Conservation (phyloP, 768 basidiomycete genomes). For the Lactifluus rugatus region DNA sequence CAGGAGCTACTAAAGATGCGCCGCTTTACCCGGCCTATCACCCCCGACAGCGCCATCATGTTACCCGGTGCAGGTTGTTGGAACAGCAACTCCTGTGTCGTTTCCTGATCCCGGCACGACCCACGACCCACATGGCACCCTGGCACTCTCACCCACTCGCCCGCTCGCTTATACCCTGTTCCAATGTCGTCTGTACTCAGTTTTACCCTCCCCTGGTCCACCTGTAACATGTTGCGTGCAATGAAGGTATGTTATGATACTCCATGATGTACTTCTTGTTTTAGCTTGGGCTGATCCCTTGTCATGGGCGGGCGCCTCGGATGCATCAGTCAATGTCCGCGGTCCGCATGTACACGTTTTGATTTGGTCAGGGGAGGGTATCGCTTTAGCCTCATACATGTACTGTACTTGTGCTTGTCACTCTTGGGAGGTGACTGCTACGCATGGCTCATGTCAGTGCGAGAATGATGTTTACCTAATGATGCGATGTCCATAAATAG, state of each 20-base stretch:
- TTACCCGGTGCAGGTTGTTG: constrained; percentile 12
- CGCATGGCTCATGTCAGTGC: background rate
- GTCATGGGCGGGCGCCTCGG: background rate
- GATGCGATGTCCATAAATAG: too few relatives aligned
- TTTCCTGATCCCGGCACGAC: constrained; percentile 2
- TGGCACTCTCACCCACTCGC: too few relatives aligned
- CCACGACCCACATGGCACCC: background rate
- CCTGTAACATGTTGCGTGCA: background rate
- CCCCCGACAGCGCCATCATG: background rate
- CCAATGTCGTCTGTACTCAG: background rate
- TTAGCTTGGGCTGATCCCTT: background rate
- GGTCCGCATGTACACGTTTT: background rate
- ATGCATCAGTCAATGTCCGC: background rate
- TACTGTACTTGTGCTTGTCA: background rate
- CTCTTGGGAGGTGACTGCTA: background rate
- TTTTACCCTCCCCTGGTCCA: background rate
- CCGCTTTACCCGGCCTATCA: background rate
- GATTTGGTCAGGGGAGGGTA: background rate
- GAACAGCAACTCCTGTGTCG: constrained; percentile 2
- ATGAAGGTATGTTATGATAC: background rate
- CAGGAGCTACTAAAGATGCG: constrained; percentile 3
- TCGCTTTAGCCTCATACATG: background rate
- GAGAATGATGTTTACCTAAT: background rate
- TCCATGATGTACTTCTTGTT: background rate
- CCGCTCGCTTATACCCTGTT: background rate